phyloP scores from a whole-genome alignment of 2,329 filamentous ascomycete genomes.

The Xylaria sp. region DNA sequence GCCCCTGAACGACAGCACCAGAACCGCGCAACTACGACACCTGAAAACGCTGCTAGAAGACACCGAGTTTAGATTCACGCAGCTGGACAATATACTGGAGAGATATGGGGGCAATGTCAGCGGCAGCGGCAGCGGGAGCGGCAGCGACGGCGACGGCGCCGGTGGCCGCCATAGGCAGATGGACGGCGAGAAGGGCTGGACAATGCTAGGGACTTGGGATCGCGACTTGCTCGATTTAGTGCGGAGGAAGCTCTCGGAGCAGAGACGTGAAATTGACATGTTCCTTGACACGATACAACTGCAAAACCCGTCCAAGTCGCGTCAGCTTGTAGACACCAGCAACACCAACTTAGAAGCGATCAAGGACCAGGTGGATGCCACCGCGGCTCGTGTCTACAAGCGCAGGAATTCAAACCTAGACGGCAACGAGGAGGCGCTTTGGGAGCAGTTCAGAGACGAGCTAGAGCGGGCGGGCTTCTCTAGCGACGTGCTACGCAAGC shows the following conservation, averaged over 20 bases:
- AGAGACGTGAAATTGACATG: slow-evolving; percentile 56
- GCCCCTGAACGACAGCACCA: slow-evolving; percentile 49
- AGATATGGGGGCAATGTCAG: slow-evolving; percentile 42
- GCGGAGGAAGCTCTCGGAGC: slow-evolving; percentile 50
- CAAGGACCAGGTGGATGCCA: slow-evolving; percentile 62
- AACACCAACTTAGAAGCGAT: slow-evolving; percentile 54
- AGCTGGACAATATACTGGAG: slow-evolving; percentile 57
- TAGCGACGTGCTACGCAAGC: slow-evolving; percentile 53
- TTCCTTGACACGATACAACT: slow-evolving; percentile 62
- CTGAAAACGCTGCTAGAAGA: slow-evolving; percentile 57
- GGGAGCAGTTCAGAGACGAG: slow-evolving; percentile 62
- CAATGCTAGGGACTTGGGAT: slow-evolving; percentile 40
- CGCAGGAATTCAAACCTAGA: slow-evolving; percentile 43
- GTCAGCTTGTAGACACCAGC: slow-evolving; percentile 41
- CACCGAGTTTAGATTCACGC: slow-evolving; percentile 56
- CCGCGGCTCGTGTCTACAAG: slow-evolving; percentile 55
- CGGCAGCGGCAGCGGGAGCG: slow-evolving; percentile 19
- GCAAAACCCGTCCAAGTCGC: slow-evolving; percentile 48
- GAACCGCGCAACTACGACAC: slow-evolving; percentile 51
- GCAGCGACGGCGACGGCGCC: slow-evolving; percentile 27
- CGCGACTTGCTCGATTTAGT: slow-evolving; percentile 47
- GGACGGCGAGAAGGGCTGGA: slow-evolving; percentile 39
- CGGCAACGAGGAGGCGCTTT: slow-evolving; percentile 55
- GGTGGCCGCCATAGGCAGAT: slow-evolving; percentile 32
- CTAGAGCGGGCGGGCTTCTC: slow-evolving; percentile 62